Conservation (phyloP, 2,329 filamentous ascomycete species). For the Chaetomium strumarium region DNA sequence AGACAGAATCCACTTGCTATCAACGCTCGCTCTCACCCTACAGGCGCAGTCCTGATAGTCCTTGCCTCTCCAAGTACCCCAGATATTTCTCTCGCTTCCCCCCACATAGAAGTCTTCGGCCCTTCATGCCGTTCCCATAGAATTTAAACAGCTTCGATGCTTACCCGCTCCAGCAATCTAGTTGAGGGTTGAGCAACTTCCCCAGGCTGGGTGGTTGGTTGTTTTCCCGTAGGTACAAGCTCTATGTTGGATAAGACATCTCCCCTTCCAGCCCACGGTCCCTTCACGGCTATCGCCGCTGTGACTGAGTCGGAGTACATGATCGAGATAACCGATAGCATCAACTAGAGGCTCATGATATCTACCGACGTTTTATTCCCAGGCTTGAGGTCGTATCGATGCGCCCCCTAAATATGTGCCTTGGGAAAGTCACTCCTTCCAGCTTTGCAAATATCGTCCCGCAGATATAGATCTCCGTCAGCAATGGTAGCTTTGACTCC, state of each 20-base stretch:
- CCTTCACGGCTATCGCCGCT: background rate
- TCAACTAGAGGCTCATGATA: too few species aligned
- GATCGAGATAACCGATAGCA: too few species aligned
- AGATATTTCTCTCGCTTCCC: conserved; percentile 1
- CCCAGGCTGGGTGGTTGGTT: background rate
- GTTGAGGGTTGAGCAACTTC: background rate
- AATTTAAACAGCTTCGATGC: background rate
- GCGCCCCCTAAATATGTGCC: too few species aligned
- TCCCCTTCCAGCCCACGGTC: background rate
- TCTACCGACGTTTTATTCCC: too few species aligned
- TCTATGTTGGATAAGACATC: background rate
- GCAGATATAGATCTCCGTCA: too few species aligned
- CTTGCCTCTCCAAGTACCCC: conserved; percentile 18
- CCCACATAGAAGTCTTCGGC: conserved; percentile 5
- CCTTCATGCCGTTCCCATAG: conserved; percentile 1
- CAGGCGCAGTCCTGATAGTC: background rate
- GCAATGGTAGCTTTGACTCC: too few species aligned
- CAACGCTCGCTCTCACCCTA: conserved; percentile 1
- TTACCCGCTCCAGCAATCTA: background rate
- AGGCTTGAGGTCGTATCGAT: too few species aligned
- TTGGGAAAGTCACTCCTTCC: too few species aligned
- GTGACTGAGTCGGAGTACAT: background rate
- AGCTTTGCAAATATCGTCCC: too few species aligned
- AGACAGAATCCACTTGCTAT: conserved; percentile 18
- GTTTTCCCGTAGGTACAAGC: background rate